Evolutionary conservation across 805 yeast species (phyloP).

Genomic region (Vanderwaltozyma polyspora): DNA sequence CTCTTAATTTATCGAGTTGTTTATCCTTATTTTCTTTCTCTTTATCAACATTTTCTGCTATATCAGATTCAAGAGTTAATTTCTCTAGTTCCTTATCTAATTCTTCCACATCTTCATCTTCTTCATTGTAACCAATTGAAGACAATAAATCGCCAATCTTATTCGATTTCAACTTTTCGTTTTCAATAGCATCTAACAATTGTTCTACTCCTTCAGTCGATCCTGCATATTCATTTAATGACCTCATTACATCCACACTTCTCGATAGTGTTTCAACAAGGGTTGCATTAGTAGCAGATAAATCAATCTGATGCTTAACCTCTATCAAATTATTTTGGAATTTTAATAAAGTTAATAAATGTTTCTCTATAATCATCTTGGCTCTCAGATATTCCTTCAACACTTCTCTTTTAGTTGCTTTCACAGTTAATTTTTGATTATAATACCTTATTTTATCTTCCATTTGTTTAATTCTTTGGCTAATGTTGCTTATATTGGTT

Average conservation of each 20-base stretch:
- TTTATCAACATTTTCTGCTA: conserved; percentile 4
- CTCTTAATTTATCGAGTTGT: too few species aligned
- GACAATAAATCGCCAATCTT: conserved; percentile 27
- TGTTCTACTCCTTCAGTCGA: conserved; percentile 34
- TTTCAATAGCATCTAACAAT: conserved; percentile 31
- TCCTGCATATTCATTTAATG: conserved; percentile 32
- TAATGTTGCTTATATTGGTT: conserved; percentile 11
- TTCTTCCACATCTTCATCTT: conserved; percentile 24
- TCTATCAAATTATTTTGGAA: conserved; percentile 30
- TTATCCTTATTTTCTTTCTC: conserved; percentile 3
- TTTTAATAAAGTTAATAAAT: conserved; percentile 24
- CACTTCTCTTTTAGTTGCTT: conserved; percentile 17
- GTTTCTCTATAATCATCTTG: conserved; percentile 27
- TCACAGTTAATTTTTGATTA: conserved; percentile 10
- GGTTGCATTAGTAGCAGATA: conserved; percentile 32
- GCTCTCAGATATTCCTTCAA: conserved; percentile 28
- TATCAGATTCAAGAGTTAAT: conserved; percentile 21
- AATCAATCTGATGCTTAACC: conserved; percentile 32
- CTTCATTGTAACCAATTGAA: conserved; percentile 9
- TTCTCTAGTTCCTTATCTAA: conserved; percentile 32
- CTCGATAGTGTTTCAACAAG: conserved; percentile 29
- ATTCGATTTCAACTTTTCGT: conserved; percentile 29
- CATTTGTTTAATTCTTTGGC: conserved; percentile 13
- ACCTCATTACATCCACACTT: conserved; percentile 28
- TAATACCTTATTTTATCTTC: conserved; percentile 13